A percentile compares a stretch with the other conserved stretches of the same genome.
These are phyloP conservation scores for Kazachstania sp. DNA, from an alignment of 1,139 yeast species.

Conservation along the genomic window DNA sequence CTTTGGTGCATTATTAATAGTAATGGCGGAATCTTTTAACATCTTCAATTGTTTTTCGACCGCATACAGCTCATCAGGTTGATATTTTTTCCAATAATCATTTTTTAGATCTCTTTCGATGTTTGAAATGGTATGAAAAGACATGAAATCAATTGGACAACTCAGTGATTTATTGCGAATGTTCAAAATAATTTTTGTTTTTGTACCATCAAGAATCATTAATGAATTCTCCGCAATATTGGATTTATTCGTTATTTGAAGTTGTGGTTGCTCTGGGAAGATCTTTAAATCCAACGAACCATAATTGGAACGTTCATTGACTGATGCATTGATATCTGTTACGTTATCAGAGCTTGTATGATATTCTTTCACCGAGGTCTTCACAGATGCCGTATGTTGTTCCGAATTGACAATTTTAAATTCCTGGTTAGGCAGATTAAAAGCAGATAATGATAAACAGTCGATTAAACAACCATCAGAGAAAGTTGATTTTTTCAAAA, in stretches of 20 bases:
- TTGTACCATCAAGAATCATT: slow-evolving; percentile 76
- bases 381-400: background rate
- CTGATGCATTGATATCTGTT: background rate
- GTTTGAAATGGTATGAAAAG: slow-evolving; percentile 19
- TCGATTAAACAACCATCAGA: slow-evolving; percentile 30
- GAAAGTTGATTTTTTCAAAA: slow-evolving; percentile 38
- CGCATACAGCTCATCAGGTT: slow-evolving; percentile 24
- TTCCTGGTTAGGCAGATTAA: slow-evolving; percentile 36
- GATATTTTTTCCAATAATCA: slow-evolving; percentile 27
- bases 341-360: background rate
- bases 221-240: slow-evolving; percentile 19
- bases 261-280: slow-evolving; percentile 28
- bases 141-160: slow-evolving; percentile 22
- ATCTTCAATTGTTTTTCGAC: slow-evolving; percentile 22
- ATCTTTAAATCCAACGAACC: slow-evolving; percentile 14
- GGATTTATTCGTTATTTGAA: slow-evolving; percentile 21
- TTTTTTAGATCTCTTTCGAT: slow-evolving; percentile 21
- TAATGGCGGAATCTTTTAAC: slow-evolving; percentile 20
- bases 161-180: slow-evolving; percentile 43
- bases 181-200: slow-evolving; percentile 41
- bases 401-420: slow-evolving; percentile 12
- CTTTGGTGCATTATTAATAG: slow-evolving; percentile 15
- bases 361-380: background rate
- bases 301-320: slow-evolving; percentile 5
- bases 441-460: slow-evolving; percentile 40